Percentiles rank a stretch among this genome's conserved stretches.
These are phyloP conservation scores for Hippophae tibetana DNA, from an alignment of 306 rosid genomes.

Conservation along the genomic window DNA sequence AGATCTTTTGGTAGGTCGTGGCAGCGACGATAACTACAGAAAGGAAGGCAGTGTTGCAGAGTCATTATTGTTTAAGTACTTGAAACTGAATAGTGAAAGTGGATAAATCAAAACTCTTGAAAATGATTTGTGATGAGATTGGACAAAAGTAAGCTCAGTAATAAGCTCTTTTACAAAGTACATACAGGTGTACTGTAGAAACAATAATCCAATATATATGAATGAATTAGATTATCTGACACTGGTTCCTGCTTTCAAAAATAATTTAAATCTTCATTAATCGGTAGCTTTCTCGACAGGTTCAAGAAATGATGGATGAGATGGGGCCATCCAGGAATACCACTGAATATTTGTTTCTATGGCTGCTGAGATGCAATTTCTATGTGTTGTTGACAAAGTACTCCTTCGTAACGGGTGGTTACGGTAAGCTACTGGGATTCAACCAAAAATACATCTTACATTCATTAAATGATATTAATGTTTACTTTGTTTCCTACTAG, in stretches of 20 bases:
- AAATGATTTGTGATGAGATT: not conserved
- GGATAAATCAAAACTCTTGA: not conserved
- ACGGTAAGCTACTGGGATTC: conserved; percentile 86
- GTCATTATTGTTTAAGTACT: not conserved
- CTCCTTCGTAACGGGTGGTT: conserved; percentile 92
- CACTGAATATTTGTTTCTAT: conserved; percentile 76
- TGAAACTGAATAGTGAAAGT: too few species aligned
- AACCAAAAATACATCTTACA: conserved; percentile 33
- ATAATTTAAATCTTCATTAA: conserved; percentile 11
- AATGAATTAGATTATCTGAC: not conserved
- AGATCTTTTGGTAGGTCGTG: too few species aligned
- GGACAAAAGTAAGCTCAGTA: not conserved
- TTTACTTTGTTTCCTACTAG: too few species aligned
- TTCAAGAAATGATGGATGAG: conserved; percentile 89
- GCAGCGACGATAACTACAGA: too few species aligned
- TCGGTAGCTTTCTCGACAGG: conserved; percentile 36
- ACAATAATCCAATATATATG: not conserved
- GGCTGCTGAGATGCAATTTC: conserved; percentile 89
- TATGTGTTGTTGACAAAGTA: conserved; percentile 64
- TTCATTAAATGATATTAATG: not conserved
- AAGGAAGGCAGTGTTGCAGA: not conserved
- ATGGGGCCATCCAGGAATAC: conserved; percentile 82
- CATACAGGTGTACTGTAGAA: not conserved
- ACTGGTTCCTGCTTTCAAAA: not conserved
- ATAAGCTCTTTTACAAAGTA: not conserved